Conservation (phyloP, 2,329 filamentous ascomycete species). For the Parastagonospora avenae region DNA sequence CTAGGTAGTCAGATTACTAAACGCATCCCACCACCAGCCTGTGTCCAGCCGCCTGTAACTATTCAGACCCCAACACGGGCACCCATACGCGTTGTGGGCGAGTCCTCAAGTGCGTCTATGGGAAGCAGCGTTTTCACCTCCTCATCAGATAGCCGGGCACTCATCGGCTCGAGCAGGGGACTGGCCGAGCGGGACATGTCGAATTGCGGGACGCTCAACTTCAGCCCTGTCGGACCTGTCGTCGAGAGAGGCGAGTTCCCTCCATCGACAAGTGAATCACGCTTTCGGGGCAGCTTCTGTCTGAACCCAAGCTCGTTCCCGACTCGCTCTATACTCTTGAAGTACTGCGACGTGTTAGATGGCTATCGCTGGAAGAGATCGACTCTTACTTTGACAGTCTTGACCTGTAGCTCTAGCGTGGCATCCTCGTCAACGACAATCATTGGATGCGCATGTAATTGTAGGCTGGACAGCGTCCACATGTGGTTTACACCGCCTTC, state of each 20-base stretch:
- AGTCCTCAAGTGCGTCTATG: constrained; percentile 35
- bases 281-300: constrained; percentile 49
- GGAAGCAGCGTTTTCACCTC: constrained; percentile 21
- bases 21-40: neutral
- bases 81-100: constrained; percentile 38
- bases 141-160: constrained; percentile 36
- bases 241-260: constrained; percentile 22
- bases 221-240: constrained; percentile 26
- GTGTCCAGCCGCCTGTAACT: neutral
- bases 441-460: constrained; percentile 80
- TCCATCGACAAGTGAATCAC: constrained; percentile 41
- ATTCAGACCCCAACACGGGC: constrained; percentile 27
- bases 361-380: neutral
- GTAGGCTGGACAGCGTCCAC: constrained; percentile 84
- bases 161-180: constrained; percentile 43
- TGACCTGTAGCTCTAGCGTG: constrained; percentile 55
- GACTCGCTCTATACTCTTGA: constrained; percentile 57
- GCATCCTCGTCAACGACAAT: constrained; percentile 81
- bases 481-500: constrained; percentile 86
- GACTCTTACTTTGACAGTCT: constrained; percentile 46
- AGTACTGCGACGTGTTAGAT: constrained; percentile 43
- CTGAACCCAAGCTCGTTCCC: constrained; percentile 52
- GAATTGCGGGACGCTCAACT: constrained; percentile 35
- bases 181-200: constrained; percentile 40
- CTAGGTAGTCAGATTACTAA: too few relatives aligned